Percentiles rank a stretch among this genome's conserved stretches.
Evolutionary conservation across 441 rosid genomes (phyloP).

Genomic region (Bruguiera hainesii): DNA sequence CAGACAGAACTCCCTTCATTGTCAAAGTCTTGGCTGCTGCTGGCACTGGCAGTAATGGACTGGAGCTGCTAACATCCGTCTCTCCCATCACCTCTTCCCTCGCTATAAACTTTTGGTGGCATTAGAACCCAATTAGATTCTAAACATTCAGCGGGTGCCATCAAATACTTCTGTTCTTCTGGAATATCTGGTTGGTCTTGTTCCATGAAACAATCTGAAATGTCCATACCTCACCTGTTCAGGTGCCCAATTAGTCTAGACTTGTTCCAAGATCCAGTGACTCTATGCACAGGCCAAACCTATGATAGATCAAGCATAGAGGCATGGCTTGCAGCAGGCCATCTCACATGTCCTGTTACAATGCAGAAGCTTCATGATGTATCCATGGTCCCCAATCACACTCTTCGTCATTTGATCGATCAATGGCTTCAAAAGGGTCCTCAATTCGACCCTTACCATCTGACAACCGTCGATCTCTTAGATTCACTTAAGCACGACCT

Average conservation of each 20-base stretch:
- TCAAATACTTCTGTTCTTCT: background rate
- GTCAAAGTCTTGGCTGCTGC: conserved; percentile 3
- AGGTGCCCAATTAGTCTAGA: conserved; percentile 65
- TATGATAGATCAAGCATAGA: conserved; percentile 61
- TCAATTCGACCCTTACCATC: conserved; percentile 21
- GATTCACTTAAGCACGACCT: conserved; percentile 34
- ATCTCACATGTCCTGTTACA: conserved; percentile 63
- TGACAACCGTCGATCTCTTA: conserved; percentile 18
- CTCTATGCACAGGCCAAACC: conserved; percentile 65
- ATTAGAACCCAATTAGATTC: background rate
- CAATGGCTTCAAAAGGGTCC: conserved; percentile 43
- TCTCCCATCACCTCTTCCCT: background rate
- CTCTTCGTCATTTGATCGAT: conserved; percentile 51
- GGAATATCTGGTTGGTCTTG: conserved; percentile 1
- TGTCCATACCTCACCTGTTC: conserved; percentile 50
- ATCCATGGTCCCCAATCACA: conserved; percentile 52
- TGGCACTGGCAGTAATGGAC: background rate
- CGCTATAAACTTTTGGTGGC: background rate
- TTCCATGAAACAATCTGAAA: conserved; percentile 33
- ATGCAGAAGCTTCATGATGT: conserved; percentile 61
- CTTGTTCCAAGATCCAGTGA: conserved; percentile 59
- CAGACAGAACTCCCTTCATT: background rate
- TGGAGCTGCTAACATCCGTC: background rate
- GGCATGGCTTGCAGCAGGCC: conserved; percentile 56
- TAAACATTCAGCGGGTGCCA: conserved; percentile 5